Base-by-base conservation (phyloP, 495 filamentous ascomycete genomes). In the Xylaria castorea region DNA sequence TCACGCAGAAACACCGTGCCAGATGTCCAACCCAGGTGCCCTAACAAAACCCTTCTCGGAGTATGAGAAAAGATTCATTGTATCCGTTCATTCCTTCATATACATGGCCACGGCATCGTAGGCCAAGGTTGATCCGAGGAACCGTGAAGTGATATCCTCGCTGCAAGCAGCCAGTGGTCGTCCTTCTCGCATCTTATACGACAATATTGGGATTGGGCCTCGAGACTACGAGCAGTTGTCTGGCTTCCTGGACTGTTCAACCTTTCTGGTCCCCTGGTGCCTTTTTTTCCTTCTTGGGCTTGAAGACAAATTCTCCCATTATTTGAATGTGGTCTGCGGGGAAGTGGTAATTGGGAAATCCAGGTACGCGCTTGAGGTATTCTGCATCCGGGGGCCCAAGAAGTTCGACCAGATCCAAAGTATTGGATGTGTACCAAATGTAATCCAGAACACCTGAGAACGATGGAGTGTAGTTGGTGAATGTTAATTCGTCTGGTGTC, bases 261-360 rank as follows among this genome's bases (percentile, higher is more conserved):
- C 50, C 70, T 50, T 93, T 80, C 79, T 89, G 74, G 75, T 82
- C 38, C 79, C 92, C 74, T 18, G 66, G 74, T 76, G 85, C 84
- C 84, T 95, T 94, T 80, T 90, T 92, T 79, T 96, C 92, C 85
- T 97, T 98, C 65, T 89, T 83, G 32, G 88, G 87, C 83, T 97
- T 98, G 82, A 98, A 91, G 70, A 91, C 87, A 82, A 98, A 97
- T 83, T 98, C 94, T 69, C 93, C 92, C 83, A 94, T 89, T 75
- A 99, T 89, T 81, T 94, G 92, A 76, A 99, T 89, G 83, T 99
- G 96, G 81, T 99, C 96, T 80, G 94, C 96, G 1, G 97, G 97
- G 84, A 97, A 98, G 83, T 98, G 96, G 79, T 92, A 95, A 76
- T 98, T 97, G 14, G 96, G 96, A 82, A 98, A 99, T 0, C 96